A percentile compares a stretch with the other conserved stretches of the same genome.
Evolutionary conservation across 164 flowering plant genomes (phyloP).

Genomic region (Piper longum): DNA sequence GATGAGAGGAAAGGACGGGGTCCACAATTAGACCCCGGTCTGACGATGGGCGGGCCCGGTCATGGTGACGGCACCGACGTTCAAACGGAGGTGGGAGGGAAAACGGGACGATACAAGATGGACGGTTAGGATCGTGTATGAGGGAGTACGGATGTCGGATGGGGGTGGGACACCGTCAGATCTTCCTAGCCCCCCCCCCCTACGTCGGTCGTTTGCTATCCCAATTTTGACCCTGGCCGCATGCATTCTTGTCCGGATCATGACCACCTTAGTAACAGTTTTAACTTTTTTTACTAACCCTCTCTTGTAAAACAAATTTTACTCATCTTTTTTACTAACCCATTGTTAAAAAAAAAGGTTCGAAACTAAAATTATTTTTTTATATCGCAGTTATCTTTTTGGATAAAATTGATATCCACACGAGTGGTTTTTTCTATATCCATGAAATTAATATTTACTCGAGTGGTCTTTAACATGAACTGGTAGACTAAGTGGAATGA

Average conservation of each 20-base stretch:
- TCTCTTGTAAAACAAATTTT: too few species aligned
- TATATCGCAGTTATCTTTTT: too few species aligned
- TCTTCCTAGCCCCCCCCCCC: neutral
- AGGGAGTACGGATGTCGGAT: neutral
- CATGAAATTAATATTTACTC: too few species aligned
- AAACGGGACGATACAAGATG: neutral
- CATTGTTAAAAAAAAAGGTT: too few species aligned
- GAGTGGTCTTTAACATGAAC: too few species aligned
- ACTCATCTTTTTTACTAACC: too few species aligned
- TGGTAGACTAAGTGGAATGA: too few species aligned
- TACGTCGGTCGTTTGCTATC: neutral
- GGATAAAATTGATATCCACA: too few species aligned
- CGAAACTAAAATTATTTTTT: too few species aligned
- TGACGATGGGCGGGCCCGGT: neutral
- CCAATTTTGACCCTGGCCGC: neutral
- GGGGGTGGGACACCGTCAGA: slow-evolving; percentile 6
- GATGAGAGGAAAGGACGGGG: neutral
- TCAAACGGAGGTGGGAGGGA: neutral
- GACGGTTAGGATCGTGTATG: slow-evolving; percentile 1
- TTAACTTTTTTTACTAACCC: too few species aligned
- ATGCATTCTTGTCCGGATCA: slow-evolving; percentile 2
- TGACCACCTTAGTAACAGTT: neutral
- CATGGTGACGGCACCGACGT: slow-evolving; percentile 5
- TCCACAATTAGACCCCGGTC: neutral
- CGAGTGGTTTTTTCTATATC: too few species aligned